These are phyloP conservation scores for Poteriospumella lacustris DNA, from an alignment of 108 stramenopile genomes.

Conservation along the genomic window DNA sequence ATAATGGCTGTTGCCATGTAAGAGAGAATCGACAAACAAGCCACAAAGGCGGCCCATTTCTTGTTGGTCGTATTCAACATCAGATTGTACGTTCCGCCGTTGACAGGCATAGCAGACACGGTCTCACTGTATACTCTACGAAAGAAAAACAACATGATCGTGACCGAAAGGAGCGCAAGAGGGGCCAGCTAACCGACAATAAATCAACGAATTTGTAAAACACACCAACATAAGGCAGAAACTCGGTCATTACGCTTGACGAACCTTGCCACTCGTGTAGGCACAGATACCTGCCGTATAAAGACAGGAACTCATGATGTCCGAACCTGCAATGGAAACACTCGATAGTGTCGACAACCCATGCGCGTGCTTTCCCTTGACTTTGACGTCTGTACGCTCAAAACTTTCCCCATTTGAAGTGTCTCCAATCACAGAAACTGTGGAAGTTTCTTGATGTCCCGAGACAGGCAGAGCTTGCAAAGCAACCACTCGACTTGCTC, in stretches of 20 bases:
- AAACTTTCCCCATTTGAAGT: not conserved
- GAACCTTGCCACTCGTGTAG: not conserved
- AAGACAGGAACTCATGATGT: not conserved
- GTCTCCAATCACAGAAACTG: not conserved
- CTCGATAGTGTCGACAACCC: not conserved
- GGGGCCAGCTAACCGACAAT: slow-evolving; percentile 50
- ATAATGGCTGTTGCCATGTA: slow-evolving; percentile 68
- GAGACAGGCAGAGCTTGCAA: not conserved
- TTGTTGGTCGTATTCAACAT: slow-evolving; percentile 65
- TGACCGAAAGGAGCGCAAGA: slow-evolving; percentile 56
- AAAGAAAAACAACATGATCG: slow-evolving; percentile 61
- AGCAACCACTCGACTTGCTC: not conserved
- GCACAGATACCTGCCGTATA: not conserved
- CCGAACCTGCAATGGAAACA: not conserved
- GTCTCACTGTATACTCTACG: slow-evolving; percentile 63
- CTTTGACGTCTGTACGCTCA: not conserved
- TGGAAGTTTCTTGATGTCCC: too few species aligned
- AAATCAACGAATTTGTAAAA: too few species aligned
- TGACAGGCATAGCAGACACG: slow-evolving; percentile 63
- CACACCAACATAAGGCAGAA: too few species aligned
- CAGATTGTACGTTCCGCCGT: slow-evolving; percentile 69
- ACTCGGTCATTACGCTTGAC: too few species aligned
- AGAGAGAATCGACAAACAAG: slow-evolving; percentile 60
- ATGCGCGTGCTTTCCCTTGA: not conserved
- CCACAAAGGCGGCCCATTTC: slow-evolving; percentile 58